Percentiles rank a stretch among this genome's conserved stretches.
These are phyloP conservation scores for Gymnopilus dilepis DNA, from an alignment of 768 basidiomycete species.

Conservation along the genomic window DNA sequence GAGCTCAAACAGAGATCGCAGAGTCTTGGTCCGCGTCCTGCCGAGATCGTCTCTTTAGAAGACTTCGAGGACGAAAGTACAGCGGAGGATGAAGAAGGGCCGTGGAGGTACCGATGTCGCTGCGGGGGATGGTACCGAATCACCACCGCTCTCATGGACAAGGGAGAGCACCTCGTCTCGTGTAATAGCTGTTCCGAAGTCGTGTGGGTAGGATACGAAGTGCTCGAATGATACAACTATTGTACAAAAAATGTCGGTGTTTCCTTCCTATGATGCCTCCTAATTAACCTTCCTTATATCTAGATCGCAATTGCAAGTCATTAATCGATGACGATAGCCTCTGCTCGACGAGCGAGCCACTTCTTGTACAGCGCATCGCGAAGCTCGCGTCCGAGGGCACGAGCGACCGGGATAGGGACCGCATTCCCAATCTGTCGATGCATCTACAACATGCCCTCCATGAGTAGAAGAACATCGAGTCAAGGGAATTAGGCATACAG, in stretches of 20 bases:
- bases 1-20: constrained; percentile 20
- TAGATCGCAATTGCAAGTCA: background rate
- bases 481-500: constrained; percentile 46
- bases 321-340: constrained; percentile 38
- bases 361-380: constrained; percentile 53
- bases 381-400: constrained; percentile 70
- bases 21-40: constrained; percentile 57
- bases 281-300: background rate
- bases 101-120: constrained; percentile 70
- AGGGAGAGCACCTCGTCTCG: constrained; percentile 71
- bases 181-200: constrained; percentile 83
- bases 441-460: constrained; percentile 52
- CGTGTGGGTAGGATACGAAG: constrained; percentile 86
- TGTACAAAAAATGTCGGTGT: background rate
- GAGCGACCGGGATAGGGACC: constrained; percentile 68
- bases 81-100: constrained; percentile 32
- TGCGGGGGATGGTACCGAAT: constrained; percentile 75
- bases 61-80: constrained; percentile 55
- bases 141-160: constrained; percentile 63
- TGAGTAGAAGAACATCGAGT: background rate
- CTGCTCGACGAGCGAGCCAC: constrained; percentile 48
- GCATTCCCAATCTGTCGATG: constrained; percentile 85
- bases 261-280: background rate
- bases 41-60: constrained; percentile 78
- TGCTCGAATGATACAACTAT: constrained; percentile 33